Conservation (phyloP, 2,329 filamentous ascomycete genomes). For the Metarhizium rileyi region DNA sequence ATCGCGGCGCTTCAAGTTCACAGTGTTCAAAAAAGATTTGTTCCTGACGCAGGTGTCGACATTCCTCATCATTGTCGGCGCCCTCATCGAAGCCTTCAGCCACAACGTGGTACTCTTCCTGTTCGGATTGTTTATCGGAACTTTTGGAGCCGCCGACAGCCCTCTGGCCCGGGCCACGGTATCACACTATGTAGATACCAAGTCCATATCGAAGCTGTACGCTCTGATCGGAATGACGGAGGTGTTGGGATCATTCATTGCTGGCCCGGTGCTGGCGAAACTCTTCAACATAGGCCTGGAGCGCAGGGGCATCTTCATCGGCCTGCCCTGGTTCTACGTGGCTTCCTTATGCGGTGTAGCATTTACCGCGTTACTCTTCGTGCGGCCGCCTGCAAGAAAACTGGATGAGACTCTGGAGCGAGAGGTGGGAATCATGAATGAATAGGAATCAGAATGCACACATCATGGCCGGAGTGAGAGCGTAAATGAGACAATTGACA, state of each 20-base stretch:
- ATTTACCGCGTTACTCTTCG: slow-evolving; percentile 21
- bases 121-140: slow-evolving; percentile 26
- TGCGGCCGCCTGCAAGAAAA: slow-evolving; percentile 19
- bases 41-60: slow-evolving; percentile 25
- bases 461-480: slow-evolving; percentile 13
- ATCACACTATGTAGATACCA: slow-evolving; percentile 27
- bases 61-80: slow-evolving; percentile 15
- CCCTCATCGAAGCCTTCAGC: slow-evolving; percentile 12
- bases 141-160: slow-evolving; percentile 27
- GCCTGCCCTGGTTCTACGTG: slow-evolving; percentile 31
- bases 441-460: slow-evolving; percentile 14
- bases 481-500: background rate
- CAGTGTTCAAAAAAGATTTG: slow-evolving; percentile 27
- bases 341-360: slow-evolving; percentile 19
- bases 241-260: slow-evolving; percentile 28
- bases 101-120: slow-evolving; percentile 20
- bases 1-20: slow-evolving; percentile 22
- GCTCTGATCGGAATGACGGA: slow-evolving; percentile 31
- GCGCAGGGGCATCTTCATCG: slow-evolving; percentile 25
- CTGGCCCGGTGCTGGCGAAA: slow-evolving; percentile 29
- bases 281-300: slow-evolving; percentile 27
- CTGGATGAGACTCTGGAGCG: slow-evolving; percentile 7
- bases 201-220: slow-evolving; percentile 30
- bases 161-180: slow-evolving; percentile 30
- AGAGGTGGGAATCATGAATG: slow-evolving; percentile 12